phyloP scores from a whole-genome alignment of 1,139 yeast species.

The Blastobotrys petasosporus region DNA sequence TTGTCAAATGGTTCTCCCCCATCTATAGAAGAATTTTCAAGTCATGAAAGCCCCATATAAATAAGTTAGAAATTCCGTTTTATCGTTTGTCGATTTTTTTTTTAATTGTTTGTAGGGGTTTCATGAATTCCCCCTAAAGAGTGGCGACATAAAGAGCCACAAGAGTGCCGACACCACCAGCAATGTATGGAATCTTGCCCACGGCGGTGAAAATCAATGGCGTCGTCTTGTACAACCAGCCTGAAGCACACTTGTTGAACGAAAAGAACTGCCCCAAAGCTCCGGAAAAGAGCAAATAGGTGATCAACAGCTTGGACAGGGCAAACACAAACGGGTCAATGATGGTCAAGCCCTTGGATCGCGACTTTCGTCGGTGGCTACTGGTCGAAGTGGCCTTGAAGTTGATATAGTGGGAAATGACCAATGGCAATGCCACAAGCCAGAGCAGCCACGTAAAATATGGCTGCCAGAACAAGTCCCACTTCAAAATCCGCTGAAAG shows the following conservation, averaged over 20 bases:
- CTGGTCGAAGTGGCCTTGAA: conserved; percentile 21
- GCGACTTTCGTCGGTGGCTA: conserved; percentile 4
- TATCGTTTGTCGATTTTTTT: background rate
- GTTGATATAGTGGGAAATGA: conserved; percentile 29
- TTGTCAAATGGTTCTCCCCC: too few relatives aligned
- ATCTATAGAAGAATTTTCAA: too few relatives aligned
- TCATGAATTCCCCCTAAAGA: conserved; percentile 16
- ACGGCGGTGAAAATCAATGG: conserved; percentile 23
- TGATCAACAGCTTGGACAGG: conserved; percentile 44
- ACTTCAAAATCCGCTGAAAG: conserved; percentile 12
- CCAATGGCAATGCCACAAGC: conserved; percentile 39
- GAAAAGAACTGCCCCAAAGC: conserved; percentile 10
- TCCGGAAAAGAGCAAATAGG: conserved; percentile 37
- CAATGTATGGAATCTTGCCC: conserved; percentile 33
- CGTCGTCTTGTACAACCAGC: conserved; percentile 11
- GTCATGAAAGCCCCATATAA: too few relatives aligned
- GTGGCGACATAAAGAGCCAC: conserved; percentile 35
- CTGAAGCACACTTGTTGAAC: conserved; percentile 14
- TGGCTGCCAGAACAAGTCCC: conserved; percentile 28
- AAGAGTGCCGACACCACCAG: conserved; percentile 29
- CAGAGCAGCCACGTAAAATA: conserved; percentile 31
- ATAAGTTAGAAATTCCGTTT: too few relatives aligned
- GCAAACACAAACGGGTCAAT: conserved; percentile 58
- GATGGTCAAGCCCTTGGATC: conserved; percentile 4
- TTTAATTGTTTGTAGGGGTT: background rate